Base-by-base conservation (phyloP, 495 filamentous ascomycete species). In the Penicillium longicatenatum region DNA sequence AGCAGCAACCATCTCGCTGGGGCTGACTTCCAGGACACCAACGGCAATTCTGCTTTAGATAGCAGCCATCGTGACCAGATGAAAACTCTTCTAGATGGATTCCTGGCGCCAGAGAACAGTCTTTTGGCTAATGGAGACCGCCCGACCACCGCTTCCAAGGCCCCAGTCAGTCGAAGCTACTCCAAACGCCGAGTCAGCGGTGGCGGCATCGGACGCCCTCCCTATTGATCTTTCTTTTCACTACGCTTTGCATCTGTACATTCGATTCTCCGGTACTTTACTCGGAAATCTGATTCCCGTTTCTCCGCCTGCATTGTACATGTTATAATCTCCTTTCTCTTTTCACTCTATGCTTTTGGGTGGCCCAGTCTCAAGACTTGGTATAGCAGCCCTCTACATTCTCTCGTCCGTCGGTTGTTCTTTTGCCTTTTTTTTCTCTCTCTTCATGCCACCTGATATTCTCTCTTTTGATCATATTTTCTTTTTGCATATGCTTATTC, bases 151-250 rank as follows among this genome's bases (percentile, higher is more conserved):
- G 35, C 22, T 12, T 51, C 21, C 39, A 53, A 22, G 12, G 53
- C 8, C 58, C 65, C 29, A 61, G 59, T 60, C n/a, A 21, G 29
- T 50, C 56, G 65, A 47, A 57, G 47, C 54, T 58, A 56, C 43
- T 43, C 50, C 47, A 61, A 65, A 61, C 71, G 71, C 20, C 63
- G 62, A 42, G 58, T 60, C 37, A 72, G 61, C n/a, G 69, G 64
- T 33, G 72, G 72, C 22, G 72, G 72, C 26, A 68, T 79, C 41
- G 75, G 77, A 48, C 71, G 74, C 16, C 77, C 77, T 22, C 77
- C 77, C 3, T 79, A 79, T 57, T 79, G 62, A 64, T 50, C 30
- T 55, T 14, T 50, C 42, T 55, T 10, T 17, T 11, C 46, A 37
- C 30, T 29, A 10, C 37, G 19, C 44, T 51, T 54, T 48, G 19